Evolutionary conservation across 2,329 filamentous ascomycete genomes (phyloP), one percentile per base, ranked within the genome.

Genomic region (Aspergillus ustus): DNA sequence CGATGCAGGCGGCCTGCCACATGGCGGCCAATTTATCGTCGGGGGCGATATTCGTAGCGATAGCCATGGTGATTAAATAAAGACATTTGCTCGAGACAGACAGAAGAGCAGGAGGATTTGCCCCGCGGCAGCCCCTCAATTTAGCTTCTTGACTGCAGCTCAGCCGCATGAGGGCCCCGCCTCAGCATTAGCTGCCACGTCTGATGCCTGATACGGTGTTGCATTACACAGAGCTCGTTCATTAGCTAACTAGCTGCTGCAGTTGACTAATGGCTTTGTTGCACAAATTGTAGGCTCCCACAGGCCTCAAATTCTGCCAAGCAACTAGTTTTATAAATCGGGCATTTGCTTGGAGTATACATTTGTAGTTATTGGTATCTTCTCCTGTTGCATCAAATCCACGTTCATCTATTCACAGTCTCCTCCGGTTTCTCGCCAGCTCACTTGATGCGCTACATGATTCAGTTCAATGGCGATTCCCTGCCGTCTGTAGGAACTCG

Each of bases 1-100:
- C 46, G 4, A 17, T 28, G 34, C 58, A 60, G n/a, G 58, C 58
- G 4, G 29, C 31, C 4, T 19, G 15, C 57, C 57, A 60, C 40
- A 60, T 51, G 29, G 43, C 8, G 5, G 31, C 50, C 8, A 60
- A 44, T 7, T 20, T 51, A 20, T 48, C 22, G 8, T 48, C 45
- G 11, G 13, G 15, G 8, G 8, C 11, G 4, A 3, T 40, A 40
- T 40, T 40, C 11, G 8, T 15, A 40, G 34, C 2, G 11, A 40
- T 40, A 15, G 34, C 34, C 34, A 40, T 40, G 34, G 34, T 40
- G 34, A 15, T 40, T 40, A 11, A 40, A 40, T 25, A 15, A 40
- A 40, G 11, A 5, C 15, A 40, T 2, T 40, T 40, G 9, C 34
- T 40, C 11, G 11, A 13, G 11, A 15, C 13, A 40, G 34, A 40